A percentile compares a stretch with the other conserved stretches of the same genome.
Evolutionary conservation across 2,329 filamentous ascomycete genomes (phyloP).

Genomic region (Epichloe sp.): DNA sequence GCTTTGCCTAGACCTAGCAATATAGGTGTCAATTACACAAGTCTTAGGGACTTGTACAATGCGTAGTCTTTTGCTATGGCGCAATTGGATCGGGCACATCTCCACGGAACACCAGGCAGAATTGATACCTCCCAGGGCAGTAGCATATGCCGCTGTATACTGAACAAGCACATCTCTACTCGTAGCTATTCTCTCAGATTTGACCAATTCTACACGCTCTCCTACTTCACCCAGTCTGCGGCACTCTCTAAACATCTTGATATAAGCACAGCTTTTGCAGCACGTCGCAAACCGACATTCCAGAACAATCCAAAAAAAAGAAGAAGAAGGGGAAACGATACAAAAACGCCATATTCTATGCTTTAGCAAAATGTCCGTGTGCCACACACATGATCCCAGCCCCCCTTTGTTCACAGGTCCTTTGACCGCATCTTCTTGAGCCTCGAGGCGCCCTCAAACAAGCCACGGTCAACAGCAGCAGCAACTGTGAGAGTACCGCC

Average conservation of each 20-base stretch:
- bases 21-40: too few relatives aligned
- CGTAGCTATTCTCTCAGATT: neutral
- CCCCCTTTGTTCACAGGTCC: slow-evolving; percentile 30
- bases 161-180: neutral
- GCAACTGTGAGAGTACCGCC: slow-evolving; percentile 93
- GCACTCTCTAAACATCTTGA: neutral
- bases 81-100: too few relatives aligned
- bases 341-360: slow-evolving; percentile 3
- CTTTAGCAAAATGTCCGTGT: neutral
- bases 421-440: slow-evolving; percentile 75
- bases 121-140: too few relatives aligned
- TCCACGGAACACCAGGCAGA: too few relatives aligned
- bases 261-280: neutral
- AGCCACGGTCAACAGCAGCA: slow-evolving; percentile 76
- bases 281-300: neutral
- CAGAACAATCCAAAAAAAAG: neutral
- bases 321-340: neutral
- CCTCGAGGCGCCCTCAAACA: slow-evolving; percentile 77
- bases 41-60: too few relatives aligned
- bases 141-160: too few relatives aligned
- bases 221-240: neutral
- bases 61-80: too few relatives aligned
- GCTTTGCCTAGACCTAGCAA: too few relatives aligned
- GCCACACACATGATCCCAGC: neutral
- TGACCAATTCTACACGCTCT: neutral